A percentile compares a stretch with the other conserved stretches of the same genome.
These are phyloP conservation scores for Plantago rigida DNA, from an alignment of 305 asterid species.

Conservation along the genomic window DNA sequence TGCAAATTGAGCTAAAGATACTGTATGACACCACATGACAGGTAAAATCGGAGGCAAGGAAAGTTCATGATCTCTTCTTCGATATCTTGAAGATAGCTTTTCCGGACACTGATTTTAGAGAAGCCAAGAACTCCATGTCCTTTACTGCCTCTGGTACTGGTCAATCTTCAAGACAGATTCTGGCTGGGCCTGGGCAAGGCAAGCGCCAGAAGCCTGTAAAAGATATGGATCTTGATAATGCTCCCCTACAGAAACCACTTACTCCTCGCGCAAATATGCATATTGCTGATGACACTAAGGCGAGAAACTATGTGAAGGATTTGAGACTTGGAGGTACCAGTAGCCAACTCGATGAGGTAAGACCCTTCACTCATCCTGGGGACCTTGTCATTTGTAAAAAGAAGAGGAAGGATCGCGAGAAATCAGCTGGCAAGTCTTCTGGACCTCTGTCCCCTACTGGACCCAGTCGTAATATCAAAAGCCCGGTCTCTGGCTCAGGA, in stretches of 20 bases:
- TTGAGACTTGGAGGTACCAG: slow-evolving; percentile 41
- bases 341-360: slow-evolving; percentile 42
- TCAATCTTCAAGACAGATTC: slow-evolving; percentile 53
- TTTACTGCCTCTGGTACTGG: slow-evolving; percentile 41
- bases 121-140: slow-evolving; percentile 62
- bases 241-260: slow-evolving; percentile 53
- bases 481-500: slow-evolving; percentile 37
- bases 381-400: slow-evolving; percentile 90
- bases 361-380: slow-evolving; percentile 72
- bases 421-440: slow-evolving; percentile 37
- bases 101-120: slow-evolving; percentile 76
- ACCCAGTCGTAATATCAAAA: slow-evolving; percentile 42
- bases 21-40: slow-evolving; percentile 31
- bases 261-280: slow-evolving; percentile 49
- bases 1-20: slow-evolving; percentile 13
- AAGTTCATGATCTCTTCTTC: slow-evolving; percentile 93
- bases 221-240: slow-evolving; percentile 45
- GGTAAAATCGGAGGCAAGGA: slow-evolving; percentile 88
- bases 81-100: slow-evolving; percentile 76
- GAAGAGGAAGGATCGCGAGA: slow-evolving; percentile 92
- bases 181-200: slow-evolving; percentile 39
- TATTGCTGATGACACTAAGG: slow-evolving; percentile 40
- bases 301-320: slow-evolving; percentile 36
- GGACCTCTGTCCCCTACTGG: slow-evolving; percentile 73
- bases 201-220: slow-evolving; percentile 50